phyloP scores from a whole-genome alignment of 2,329 filamentous ascomycete species.

The Cladosporium sp. region DNA sequence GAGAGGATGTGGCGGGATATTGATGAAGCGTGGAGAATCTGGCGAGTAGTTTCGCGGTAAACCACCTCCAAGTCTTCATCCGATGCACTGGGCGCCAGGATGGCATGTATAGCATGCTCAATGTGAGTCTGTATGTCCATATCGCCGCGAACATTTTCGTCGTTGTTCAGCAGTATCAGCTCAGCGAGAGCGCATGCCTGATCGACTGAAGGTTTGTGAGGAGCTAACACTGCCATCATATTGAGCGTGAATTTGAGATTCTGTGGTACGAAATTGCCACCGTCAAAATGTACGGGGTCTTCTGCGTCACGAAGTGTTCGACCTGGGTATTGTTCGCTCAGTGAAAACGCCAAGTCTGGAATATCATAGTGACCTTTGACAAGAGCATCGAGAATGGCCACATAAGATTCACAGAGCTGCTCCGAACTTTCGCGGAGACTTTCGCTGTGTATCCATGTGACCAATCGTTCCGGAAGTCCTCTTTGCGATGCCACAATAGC shows the following conservation, averaged over 20 bases:
- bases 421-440: conserved; percentile 29
- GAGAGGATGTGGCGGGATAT: conserved; percentile 43
- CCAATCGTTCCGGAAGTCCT: conserved; percentile 35
- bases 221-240: neutral
- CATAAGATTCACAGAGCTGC: conserved; percentile 34
- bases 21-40: conserved; percentile 1
- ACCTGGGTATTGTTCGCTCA: neutral
- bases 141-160: conserved; percentile 21
- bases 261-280: neutral
- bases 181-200: conserved; percentile 19
- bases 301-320: neutral
- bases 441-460: conserved; percentile 42
- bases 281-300: neutral
- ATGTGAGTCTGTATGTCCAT: conserved; percentile 18
- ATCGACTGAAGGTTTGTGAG: neutral
- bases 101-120: conserved; percentile 20
- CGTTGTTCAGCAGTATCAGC: conserved; percentile 25
- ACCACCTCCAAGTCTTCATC: neutral
- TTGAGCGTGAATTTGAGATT: neutral
- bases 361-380: neutral
- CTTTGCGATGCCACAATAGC: conserved; percentile 35
- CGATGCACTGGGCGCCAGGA: conserved; percentile 11
- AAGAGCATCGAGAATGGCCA: conserved; percentile 22
- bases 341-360: neutral
- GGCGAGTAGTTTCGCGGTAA: conserved; percentile 10